Conservation (phyloP, 2,329 filamentous ascomycete genomes). For the Neoarthrinium moseri region DNA sequence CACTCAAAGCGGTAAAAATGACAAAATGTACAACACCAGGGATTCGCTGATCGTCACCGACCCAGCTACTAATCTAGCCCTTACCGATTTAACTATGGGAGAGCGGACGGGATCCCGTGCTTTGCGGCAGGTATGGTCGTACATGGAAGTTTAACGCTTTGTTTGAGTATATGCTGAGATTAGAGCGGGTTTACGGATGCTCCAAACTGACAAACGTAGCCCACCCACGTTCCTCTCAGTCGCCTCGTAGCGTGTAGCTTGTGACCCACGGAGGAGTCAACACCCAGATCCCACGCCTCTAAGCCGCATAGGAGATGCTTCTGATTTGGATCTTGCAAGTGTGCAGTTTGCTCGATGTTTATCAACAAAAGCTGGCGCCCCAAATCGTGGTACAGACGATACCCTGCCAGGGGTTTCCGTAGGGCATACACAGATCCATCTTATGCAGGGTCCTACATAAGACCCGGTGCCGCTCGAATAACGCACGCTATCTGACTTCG, state of each 20-base stretch:
- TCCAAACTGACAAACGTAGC: background rate
- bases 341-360: no score
- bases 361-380: no score
- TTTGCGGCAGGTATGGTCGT: conserved; percentile 1
- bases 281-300: background rate
- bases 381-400: no score
- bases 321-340: no score
- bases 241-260: no score
- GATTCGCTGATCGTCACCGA: conserved; percentile 1
- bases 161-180: background rate
- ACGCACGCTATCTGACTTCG: background rate
- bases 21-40: conserved; percentile 2
- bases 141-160: background rate
- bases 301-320: background rate
- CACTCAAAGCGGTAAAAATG: conserved; percentile 1
- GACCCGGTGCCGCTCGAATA: no score
- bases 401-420: no score
- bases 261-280: background rate
- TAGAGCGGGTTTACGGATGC: background rate
- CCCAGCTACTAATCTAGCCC: background rate
- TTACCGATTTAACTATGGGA: background rate
- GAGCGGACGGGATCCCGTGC: background rate
- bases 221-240: no score
- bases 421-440: no score
- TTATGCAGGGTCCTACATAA: no score